A percentile compares a stretch with the other conserved stretches of the same genome.
phyloP scores from a whole-genome alignment of 768 basidiomycete genomes.

The Hygrophoropsis aurantiaca region DNA sequence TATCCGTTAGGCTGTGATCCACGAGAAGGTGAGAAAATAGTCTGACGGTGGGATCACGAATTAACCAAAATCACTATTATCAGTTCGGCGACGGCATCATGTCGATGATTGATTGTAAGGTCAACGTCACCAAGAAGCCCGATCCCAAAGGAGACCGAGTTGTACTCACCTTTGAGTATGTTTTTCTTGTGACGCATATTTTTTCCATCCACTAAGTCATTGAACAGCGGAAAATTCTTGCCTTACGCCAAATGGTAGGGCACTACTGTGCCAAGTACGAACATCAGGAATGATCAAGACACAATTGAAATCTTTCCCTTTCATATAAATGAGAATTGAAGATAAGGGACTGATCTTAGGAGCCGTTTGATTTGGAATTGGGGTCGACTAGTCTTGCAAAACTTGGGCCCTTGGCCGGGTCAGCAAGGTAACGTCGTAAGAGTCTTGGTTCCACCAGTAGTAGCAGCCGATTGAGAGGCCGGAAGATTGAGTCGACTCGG shows the following conservation, averaged over 20 bases:
- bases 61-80: background rate
- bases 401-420: too few relatives aligned
- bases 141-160: constrained; percentile 82
- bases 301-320: background rate
- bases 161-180: constrained; percentile 77
- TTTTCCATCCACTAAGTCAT: constrained; percentile 2
- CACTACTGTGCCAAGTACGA: background rate
- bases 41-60: background rate
- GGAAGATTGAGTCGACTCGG: too few relatives aligned
- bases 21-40: constrained; percentile 57
- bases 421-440: too few relatives aligned
- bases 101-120: constrained; percentile 85
- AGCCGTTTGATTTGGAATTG: too few relatives aligned
- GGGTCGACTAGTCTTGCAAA: too few relatives aligned
- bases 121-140: constrained; percentile 64
- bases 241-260: constrained; percentile 69
- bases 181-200: constrained; percentile 4
- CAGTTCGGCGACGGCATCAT: constrained; percentile 90
- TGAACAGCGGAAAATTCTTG: constrained; percentile 70
- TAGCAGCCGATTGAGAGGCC: too few relatives aligned
- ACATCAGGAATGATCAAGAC: too few relatives aligned
- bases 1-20: constrained; percentile 57
- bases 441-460: too few relatives aligned
- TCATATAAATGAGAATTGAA: too few relatives aligned
- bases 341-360: too few relatives aligned